Evolutionary conservation across 129 eudicot genomes (phyloP).

Genomic region (Saussurea involucrata): DNA sequence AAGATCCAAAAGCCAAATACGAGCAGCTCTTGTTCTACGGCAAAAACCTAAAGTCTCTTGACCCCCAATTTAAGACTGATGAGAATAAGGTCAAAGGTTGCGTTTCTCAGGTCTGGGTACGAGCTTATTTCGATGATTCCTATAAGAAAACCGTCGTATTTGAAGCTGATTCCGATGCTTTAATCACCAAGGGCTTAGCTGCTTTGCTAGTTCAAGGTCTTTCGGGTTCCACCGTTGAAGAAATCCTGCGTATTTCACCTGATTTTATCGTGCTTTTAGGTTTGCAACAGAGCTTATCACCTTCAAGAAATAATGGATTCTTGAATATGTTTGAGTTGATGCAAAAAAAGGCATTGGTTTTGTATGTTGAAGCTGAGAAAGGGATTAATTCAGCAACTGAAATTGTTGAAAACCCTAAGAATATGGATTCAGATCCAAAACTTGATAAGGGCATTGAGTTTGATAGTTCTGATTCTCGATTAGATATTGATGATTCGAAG

Average conservation of each 20-base stretch:
- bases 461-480: constrained; percentile 6
- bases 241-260: constrained; percentile 63
- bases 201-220: constrained; percentile 81
- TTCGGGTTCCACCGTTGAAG: constrained; percentile 63
- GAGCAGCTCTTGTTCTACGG: constrained; percentile 76
- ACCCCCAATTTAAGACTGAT: constrained; percentile 40
- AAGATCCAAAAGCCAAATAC: constrained; percentile 79
- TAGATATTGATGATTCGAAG: constrained; percentile 11
- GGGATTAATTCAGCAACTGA: constrained; percentile 16
- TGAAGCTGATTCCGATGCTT: constrained; percentile 87
- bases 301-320: constrained; percentile 93
- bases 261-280: constrained; percentile 75
- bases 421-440: not conserved
- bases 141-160: constrained; percentile 50
- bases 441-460: not conserved
- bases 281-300: constrained; percentile 77
- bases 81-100: constrained; percentile 89
- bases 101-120: constrained; percentile 91
- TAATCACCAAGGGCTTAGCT: constrained; percentile 77
- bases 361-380: constrained; percentile 62
- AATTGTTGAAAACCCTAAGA: not conserved
- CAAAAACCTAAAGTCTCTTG: constrained; percentile 53
- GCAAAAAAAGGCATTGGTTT: constrained; percentile 72
- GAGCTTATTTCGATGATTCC: constrained; percentile 58
- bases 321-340: constrained; percentile 81